A percentile compares a stretch with the other conserved stretches of the same genome.
phyloP scores from a whole-genome alignment of 2,329 filamentous ascomycete species.

The Coniochaeta ligniaria region DNA sequence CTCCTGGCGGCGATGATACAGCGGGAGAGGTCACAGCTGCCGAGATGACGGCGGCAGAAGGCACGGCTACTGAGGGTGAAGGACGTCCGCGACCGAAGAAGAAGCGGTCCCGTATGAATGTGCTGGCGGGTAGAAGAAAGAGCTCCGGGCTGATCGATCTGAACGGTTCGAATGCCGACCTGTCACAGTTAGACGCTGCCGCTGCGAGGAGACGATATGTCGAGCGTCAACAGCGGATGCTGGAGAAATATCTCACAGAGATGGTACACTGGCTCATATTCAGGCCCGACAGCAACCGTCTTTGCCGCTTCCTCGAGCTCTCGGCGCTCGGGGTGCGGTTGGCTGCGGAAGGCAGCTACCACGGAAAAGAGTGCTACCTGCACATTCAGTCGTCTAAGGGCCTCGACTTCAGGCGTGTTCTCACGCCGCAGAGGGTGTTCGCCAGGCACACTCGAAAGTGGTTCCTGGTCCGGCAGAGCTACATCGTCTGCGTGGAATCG shows the following conservation, averaged over 20 bases:
- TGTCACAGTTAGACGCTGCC: conserved; percentile 47
- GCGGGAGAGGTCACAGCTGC: conserved; percentile 33
- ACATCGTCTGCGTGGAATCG: conserved; percentile 96
- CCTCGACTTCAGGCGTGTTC: conserved; percentile 73
- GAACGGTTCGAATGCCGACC: conserved; percentile 32
- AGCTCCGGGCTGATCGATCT: conserved; percentile 42
- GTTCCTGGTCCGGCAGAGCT: conserved; percentile 97
- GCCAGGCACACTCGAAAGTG: conserved; percentile 85
- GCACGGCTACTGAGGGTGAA: conserved; percentile 62
- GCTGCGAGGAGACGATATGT: conserved; percentile 58
- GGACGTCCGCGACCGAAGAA: conserved; percentile 33
- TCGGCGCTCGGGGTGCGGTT: conserved; percentile 90
- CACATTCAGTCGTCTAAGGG: conserved; percentile 89
- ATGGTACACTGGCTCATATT: conserved; percentile 98
- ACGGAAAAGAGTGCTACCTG: conserved; percentile 93
- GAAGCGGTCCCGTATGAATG: conserved; percentile 44
- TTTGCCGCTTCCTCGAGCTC: conserved; percentile 93
- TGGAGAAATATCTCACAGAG: conserved; percentile 86
- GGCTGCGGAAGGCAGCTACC: conserved; percentile 91
- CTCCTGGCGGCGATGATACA: conserved; percentile 22
- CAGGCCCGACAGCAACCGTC: conserved; percentile 84
- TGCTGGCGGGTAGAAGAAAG: conserved; percentile 46
- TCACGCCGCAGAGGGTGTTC: conserved; percentile 73
- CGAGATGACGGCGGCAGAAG: conserved; percentile 36
- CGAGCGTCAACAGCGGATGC: conserved; percentile 73